A percentile compares a stretch with the other conserved stretches of the same genome.
phyloP scores from a whole-genome alignment of 768 basidiomycete genomes.

The Dioszegia hungarica region DNA sequence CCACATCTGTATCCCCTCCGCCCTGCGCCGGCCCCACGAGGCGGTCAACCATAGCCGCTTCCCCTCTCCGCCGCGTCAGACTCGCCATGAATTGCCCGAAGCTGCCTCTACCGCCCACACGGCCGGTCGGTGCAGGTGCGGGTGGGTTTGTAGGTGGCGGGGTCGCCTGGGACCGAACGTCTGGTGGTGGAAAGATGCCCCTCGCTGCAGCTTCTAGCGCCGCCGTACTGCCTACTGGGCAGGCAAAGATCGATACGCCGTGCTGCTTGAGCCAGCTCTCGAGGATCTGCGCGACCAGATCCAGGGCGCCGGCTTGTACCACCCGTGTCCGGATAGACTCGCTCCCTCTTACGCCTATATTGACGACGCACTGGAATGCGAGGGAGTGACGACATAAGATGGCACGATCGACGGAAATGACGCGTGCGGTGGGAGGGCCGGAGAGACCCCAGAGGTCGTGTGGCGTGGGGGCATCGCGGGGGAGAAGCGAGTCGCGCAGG shows the following conservation, averaged over 20 bases:
- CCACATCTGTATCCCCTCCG: conserved; percentile 38
- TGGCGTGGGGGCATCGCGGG: conserved; percentile 20
- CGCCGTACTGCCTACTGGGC: conserved; percentile 60
- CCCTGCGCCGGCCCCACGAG: background rate
- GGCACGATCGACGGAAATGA: conserved; percentile 43
- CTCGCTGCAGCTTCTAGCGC: conserved; percentile 29
- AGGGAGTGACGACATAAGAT: conserved; percentile 58
- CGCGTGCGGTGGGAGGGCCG: conserved; percentile 46
- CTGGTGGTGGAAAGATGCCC: background rate
- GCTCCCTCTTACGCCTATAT: conserved; percentile 92
- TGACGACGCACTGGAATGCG: conserved; percentile 94
- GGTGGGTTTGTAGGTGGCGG: background rate
- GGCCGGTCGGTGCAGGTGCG: background rate
- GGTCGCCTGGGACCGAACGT: background rate
- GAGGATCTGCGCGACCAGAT: conserved; percentile 87
- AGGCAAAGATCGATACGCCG: conserved; percentile 79
- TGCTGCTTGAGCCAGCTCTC: conserved; percentile 87
- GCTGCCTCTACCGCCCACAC: background rate
- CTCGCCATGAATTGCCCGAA: conserved; percentile 6
- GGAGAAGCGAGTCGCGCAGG: conserved; percentile 60
- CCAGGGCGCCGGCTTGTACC: conserved; percentile 88
- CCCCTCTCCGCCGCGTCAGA: conserved; percentile 1
- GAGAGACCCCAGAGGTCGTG: conserved; percentile 48
- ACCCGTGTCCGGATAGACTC: conserved; percentile 86
- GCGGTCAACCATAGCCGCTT: background rate